A percentile compares a stretch with the other conserved stretches of the same genome.
These are phyloP conservation scores for Colletotrichum sp. DNA, from an alignment of 2,329 filamentous ascomycete genomes.

Conservation along the genomic window DNA sequence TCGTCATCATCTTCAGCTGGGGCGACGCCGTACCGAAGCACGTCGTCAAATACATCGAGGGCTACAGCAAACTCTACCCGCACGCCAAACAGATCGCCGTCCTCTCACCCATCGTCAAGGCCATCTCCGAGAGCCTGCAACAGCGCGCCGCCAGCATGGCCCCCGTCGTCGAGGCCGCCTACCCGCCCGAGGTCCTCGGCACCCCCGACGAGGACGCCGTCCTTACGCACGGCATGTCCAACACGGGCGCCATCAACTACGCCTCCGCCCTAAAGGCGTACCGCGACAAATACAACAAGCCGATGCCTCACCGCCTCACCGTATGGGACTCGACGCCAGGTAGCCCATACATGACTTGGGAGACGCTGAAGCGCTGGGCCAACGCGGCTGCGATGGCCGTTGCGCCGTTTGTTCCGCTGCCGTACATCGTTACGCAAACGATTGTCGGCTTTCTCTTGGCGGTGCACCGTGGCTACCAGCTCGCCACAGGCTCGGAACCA, in stretches of 20 bases:
- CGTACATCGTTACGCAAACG: conserved; percentile 49
- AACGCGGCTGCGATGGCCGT: conserved; percentile 57
- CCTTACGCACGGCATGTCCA: conserved; percentile 61
- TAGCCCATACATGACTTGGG: conserved; percentile 41
- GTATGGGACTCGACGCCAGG: conserved; percentile 61
- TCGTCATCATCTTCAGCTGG: conserved; percentile 61
- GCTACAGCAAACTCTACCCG: conserved; percentile 56
- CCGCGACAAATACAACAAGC: conserved; percentile 35
- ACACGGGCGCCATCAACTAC: conserved; percentile 60
- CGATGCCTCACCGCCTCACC: conserved; percentile 52
- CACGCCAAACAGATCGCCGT: conserved; percentile 54
- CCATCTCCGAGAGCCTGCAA: conserved; percentile 47
- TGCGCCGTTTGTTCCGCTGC: conserved; percentile 52
- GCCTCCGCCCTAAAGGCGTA: conserved; percentile 55
- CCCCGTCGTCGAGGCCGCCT: conserved; percentile 46
- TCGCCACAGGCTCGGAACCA: conserved; percentile 41
- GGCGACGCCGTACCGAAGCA: conserved; percentile 60
- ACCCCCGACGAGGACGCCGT: conserved; percentile 30
- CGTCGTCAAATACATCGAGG: conserved; percentile 59
- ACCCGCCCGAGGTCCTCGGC: conserved; percentile 26
- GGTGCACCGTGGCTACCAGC: conserved; percentile 36
- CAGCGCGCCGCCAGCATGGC: conserved; percentile 49
- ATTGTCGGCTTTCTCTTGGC: conserved; percentile 51
- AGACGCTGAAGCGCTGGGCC: conserved; percentile 55
- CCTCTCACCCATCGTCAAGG: conserved; percentile 53